phyloP scores from a whole-genome alignment of 2,329 filamentous ascomycete genomes.

The Emmonsia crescens region DNA sequence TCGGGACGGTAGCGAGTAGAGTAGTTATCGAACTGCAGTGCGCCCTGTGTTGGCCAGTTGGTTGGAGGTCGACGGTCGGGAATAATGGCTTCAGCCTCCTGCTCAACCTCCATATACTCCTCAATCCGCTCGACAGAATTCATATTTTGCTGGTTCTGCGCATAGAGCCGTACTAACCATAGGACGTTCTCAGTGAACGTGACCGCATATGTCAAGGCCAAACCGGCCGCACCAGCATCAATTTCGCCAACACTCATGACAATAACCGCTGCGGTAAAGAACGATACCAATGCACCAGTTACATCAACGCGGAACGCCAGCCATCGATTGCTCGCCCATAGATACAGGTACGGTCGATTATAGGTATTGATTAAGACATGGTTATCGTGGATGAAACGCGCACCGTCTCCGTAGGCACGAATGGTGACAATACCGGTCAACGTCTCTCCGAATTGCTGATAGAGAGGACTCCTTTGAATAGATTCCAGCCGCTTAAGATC shows the following conservation, averaged over 20 bases:
- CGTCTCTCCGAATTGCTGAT: conserved; percentile 97
- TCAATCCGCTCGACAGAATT: conserved; percentile 96
- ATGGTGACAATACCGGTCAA: conserved; percentile 92
- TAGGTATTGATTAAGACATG: conserved; percentile 79
- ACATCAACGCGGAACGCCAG: conserved; percentile 85
- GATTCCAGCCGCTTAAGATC: conserved; percentile 94
- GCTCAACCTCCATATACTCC: conserved; percentile 92
- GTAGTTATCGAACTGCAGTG: conserved; percentile 80
- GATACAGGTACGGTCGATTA: conserved; percentile 84
- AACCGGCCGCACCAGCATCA: conserved; percentile 81
- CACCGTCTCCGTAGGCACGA: conserved; percentile 87
- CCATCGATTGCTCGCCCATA: conserved; percentile 97
- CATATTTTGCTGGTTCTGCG: conserved; percentile 97
- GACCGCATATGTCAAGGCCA: conserved; percentile 91
- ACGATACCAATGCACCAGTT: conserved; percentile 80
- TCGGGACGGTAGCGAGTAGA: conserved; percentile 81
- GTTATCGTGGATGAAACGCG: conserved; percentile 88
- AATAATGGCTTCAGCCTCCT: conserved; percentile 71
- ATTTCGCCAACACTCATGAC: conserved; percentile 71
- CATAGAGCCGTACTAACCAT: conserved; percentile 91
- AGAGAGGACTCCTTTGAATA: conserved; percentile 84
- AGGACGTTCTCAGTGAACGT: conserved; percentile 94
- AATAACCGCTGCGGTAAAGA: conserved; percentile 88
- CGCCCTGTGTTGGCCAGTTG: conserved; percentile 77
- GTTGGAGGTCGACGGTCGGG: conserved; percentile 64